These are phyloP conservation scores for Talaromyces sp. DNA, from an alignment of 2,329 filamentous ascomycete species.

Conservation along the genomic window DNA sequence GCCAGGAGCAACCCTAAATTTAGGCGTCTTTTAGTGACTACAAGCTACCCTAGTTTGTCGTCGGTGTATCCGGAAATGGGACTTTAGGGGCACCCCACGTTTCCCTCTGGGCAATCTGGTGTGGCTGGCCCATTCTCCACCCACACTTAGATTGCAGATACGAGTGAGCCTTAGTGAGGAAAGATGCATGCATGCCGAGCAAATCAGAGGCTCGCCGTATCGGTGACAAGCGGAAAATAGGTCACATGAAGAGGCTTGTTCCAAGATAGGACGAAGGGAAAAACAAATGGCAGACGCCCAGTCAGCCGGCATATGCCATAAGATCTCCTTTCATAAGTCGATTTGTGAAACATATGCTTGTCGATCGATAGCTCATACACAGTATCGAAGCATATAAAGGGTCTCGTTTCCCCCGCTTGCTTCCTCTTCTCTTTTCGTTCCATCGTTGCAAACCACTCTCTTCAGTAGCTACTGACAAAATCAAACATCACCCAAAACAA, in stretches of 20 bases:
- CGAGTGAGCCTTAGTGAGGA: background rate
- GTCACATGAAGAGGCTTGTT: slow-evolving; percentile 5
- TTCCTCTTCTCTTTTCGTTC: background rate
- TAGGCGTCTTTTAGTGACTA: slow-evolving; percentile 1
- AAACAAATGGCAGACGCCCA: background rate
- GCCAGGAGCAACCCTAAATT: slow-evolving; percentile 4
- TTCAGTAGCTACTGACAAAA: background rate
- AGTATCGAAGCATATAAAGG: slow-evolving; percentile 8
- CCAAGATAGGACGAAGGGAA: background rate
- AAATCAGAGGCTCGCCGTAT: slow-evolving; percentile 11
- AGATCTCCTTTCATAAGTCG: background rate
- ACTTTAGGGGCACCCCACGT: slow-evolving; percentile 6
- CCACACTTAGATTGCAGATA: slow-evolving; percentile 7
- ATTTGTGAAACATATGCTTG: slow-evolving; percentile 11
- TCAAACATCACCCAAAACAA: background rate
- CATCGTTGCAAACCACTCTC: background rate
- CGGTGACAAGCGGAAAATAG: slow-evolving; percentile 5
- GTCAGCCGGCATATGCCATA: background rate
- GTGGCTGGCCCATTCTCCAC: slow-evolving; percentile 8
- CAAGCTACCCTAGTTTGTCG: slow-evolving; percentile 12
- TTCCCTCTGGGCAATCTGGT: slow-evolving; percentile 9
- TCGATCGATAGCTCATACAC: background rate
- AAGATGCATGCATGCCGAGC: slow-evolving; percentile 9
- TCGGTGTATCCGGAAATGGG: slow-evolving; percentile 9
- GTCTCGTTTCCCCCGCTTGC: background rate